Evolutionary conservation across 2,329 filamentous ascomycete genomes (phyloP).

Genomic region (Pseudogymnoascus verrucosus): DNA sequence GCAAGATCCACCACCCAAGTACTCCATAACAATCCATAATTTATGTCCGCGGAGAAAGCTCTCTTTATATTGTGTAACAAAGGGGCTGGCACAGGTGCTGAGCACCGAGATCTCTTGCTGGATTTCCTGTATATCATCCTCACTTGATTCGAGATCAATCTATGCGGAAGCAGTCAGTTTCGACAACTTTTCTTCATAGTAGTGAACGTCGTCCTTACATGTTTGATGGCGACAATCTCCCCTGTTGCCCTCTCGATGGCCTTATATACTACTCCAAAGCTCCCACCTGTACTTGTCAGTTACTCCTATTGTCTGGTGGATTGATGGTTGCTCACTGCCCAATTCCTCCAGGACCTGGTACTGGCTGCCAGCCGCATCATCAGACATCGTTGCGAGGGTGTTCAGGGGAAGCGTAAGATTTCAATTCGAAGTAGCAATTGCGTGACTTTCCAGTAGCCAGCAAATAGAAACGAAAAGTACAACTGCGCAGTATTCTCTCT

Average conservation of each 20-base stretch:
- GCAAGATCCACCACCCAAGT: constrained; percentile 87
- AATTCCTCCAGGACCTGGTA: constrained; percentile 96
- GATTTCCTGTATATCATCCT: constrained; percentile 97
- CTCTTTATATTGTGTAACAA: constrained; percentile 91
- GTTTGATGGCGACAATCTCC: constrained; percentile 93
- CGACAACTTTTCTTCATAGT: constrained; percentile 9
- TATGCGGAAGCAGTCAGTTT: constrained; percentile 33
- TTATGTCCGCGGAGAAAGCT: constrained; percentile 96
- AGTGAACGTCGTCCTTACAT: constrained; percentile 49
- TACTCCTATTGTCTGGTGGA: background rate
- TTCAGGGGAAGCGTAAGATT: constrained; percentile 4
- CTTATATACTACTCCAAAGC: constrained; percentile 95
- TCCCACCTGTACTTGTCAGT: constrained; percentile 59
- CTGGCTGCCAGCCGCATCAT: constrained; percentile 65
- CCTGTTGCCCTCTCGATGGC: constrained; percentile 86
- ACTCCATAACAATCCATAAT: constrained; percentile 99
- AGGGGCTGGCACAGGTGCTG: constrained; percentile 88
- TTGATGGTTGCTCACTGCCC: constrained; percentile 59
- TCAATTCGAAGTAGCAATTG: background rate
- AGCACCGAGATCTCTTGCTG: constrained; percentile 94
- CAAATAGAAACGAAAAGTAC: background rate
- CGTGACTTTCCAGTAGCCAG: constrained; percentile 8
- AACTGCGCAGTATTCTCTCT: background rate
- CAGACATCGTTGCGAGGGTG: constrained; percentile 37
- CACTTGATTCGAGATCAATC: constrained; percentile 98